phyloP scores from a whole-genome alignment of 2,329 filamentous ascomycete genomes.

The Cercospora janseana region DNA sequence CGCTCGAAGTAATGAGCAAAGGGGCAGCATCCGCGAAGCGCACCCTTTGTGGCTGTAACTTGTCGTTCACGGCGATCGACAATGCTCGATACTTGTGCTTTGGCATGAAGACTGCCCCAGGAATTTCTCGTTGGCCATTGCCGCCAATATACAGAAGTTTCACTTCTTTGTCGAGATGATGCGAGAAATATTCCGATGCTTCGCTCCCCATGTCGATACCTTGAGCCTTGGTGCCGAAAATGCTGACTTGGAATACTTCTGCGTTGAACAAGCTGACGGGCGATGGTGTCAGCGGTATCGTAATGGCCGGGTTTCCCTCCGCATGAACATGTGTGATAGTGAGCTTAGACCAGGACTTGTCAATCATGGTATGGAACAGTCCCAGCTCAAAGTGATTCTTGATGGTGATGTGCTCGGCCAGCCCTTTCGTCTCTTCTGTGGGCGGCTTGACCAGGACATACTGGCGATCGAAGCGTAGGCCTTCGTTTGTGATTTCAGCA shows the following conservation, averaged over 20 bases:
- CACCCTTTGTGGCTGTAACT: conserved; percentile 36
- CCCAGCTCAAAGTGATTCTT: conserved; percentile 38
- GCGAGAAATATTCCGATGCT: conserved; percentile 34
- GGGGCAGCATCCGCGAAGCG: conserved; percentile 38
- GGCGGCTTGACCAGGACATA: conserved; percentile 39
- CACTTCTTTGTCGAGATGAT: conserved; percentile 30
- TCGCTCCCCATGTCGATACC: conserved; percentile 39
- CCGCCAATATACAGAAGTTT: conserved; percentile 37
- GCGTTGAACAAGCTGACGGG: conserved; percentile 34
- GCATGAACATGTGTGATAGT: conserved; percentile 37
- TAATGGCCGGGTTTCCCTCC: conserved; percentile 30
- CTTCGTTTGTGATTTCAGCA: conserved; percentile 39
- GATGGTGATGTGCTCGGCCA: conserved; percentile 39
- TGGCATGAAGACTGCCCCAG: conserved; percentile 36
- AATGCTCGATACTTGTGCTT: conserved; percentile 34
- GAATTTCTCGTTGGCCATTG: conserved; percentile 37
- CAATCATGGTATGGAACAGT: conserved; percentile 36
- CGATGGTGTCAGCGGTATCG: conserved; percentile 35
- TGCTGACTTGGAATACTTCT: conserved; percentile 33
- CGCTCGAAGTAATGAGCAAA: conserved; percentile 37
- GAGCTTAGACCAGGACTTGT: conserved; percentile 37
- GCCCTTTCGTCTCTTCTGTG: conserved; percentile 29
- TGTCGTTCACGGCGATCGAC: conserved; percentile 37
- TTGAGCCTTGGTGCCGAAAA: conserved; percentile 37
- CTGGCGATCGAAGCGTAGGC: conserved; percentile 37